phyloP scores from a whole-genome alignment of 495 filamentous ascomycete species.

The Hapsidospora chrysogenum region DNA sequence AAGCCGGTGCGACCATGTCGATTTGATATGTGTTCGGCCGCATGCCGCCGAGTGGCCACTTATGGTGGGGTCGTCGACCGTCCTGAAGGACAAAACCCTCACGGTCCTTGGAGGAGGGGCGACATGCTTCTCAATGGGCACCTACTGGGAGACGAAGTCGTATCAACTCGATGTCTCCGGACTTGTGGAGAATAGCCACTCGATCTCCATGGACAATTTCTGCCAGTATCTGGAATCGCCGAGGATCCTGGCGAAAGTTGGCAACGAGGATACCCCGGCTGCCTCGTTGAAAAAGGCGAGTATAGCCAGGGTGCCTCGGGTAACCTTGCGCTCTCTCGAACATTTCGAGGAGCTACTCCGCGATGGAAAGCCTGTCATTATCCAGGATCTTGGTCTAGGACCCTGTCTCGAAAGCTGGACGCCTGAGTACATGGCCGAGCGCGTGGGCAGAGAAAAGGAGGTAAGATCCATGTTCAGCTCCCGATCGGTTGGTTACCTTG shows the following conservation, averaged over 20 bases:
- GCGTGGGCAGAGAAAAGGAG: constrained; percentile 46
- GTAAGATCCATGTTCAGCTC: too few species aligned
- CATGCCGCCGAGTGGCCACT: constrained; percentile 29
- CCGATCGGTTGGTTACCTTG: constrained; percentile 4
- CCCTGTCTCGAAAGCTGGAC: constrained; percentile 51
- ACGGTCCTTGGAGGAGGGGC: constrained; percentile 65
- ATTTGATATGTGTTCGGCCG: too few species aligned
- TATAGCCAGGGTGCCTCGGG: constrained; percentile 26
- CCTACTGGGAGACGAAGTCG: constrained; percentile 46
- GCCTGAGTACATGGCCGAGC: constrained; percentile 45
- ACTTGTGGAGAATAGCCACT: background rate
- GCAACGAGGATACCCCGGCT: too few species aligned
- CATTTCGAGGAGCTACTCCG: constrained; percentile 41
- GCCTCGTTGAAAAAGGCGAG: too few species aligned
- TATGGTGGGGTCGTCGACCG: constrained; percentile 43
- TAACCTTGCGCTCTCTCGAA: constrained; percentile 24
- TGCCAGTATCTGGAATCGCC: background rate
- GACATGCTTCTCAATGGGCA: constrained; percentile 80
- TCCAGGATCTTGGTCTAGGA: constrained; percentile 50
- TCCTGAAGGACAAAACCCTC: constrained; percentile 22
- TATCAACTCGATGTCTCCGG: background rate
- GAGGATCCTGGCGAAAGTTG: too few species aligned
- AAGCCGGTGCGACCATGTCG: too few species aligned
- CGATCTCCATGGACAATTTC: background rate
- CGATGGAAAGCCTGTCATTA: constrained; percentile 43